Evolutionary conservation across 2,329 filamentous ascomycete genomes (phyloP), one percentile per base, ranked within the genome.

Genomic region (Penicillium corylophilum): DNA sequence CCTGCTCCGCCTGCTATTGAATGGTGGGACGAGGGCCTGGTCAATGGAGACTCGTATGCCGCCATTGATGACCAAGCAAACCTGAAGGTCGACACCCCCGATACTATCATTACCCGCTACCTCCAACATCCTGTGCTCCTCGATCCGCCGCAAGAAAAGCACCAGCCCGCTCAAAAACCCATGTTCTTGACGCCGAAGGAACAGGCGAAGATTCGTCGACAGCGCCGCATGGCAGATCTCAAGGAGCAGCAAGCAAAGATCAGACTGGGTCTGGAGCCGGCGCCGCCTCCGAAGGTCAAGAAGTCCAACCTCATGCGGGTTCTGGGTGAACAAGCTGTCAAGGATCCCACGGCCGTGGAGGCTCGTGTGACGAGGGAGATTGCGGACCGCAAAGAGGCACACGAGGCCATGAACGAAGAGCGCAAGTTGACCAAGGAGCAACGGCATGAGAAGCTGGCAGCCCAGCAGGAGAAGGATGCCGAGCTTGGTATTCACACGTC

Each of bases 191-290:
- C 95, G 1, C 79, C 85, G 8, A 91, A 90, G 67, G 95, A 99
- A 74, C 90, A 93, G 71, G 88, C 89, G 46, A 97, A 97, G 72
- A 78, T 95, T 51, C 88, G 94, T 46, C 83, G 94, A 33, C 91
- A 96, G 72, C 85, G 90, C 48, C 85, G 95, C 59, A 93, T 93
- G 83, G 92, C 89, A 36, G 90, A 96, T 57, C 79, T 95, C 57
- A 97, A 97, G 71, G 95, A 99, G 73, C 87, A 92, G 67, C 94
- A 99, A 73, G 92, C 93, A 33, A 97, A 99, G 77, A 94, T 97
- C 56, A 83, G 93, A 52, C 79, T 99, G 10, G 94, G 94, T 18
- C 80, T 99, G 13, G 87, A 93, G 54, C 90, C 92, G 3, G 90
- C 93, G 18, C 91, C 92, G 24, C 88, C 92, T 23, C 93, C 94